Conservation (phyloP, 495 filamentous ascomycete species). For the Neurospora sp. region DNA sequence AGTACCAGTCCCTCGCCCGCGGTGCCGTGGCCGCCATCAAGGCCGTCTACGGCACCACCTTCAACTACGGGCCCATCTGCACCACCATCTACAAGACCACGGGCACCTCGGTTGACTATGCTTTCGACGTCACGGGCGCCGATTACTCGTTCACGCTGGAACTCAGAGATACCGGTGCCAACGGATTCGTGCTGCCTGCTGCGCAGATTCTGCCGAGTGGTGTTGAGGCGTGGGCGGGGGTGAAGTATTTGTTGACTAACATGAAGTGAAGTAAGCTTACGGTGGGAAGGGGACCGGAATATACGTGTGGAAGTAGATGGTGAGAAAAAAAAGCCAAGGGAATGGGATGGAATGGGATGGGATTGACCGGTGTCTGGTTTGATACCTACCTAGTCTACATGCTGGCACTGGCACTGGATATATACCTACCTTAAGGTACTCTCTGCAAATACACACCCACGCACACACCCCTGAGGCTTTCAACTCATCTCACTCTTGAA, state of each 20-base stretch:
- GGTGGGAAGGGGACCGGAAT: background rate
- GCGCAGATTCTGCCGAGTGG: slow-evolving; percentile 42
- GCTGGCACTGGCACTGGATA: too few species aligned
- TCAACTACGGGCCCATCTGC: slow-evolving; percentile 46
- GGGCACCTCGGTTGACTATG: slow-evolving; percentile 45
- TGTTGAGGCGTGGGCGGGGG: slow-evolving; percentile 45
- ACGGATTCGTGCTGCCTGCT: slow-evolving; percentile 49
- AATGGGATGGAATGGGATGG: too few species aligned
- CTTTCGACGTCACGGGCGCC: slow-evolving; percentile 38
- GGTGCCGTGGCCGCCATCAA: slow-evolving; percentile 33
- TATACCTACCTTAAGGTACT: too few species aligned
- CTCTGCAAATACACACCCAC: too few species aligned
- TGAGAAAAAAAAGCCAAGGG: too few species aligned
- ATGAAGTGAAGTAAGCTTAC: slow-evolving; percentile 13
- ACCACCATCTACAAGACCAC: slow-evolving; percentile 49
- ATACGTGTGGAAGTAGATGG: too few species aligned
- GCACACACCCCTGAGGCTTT: too few species aligned
- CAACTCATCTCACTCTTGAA: too few species aligned
- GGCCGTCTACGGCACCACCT: slow-evolving; percentile 35
- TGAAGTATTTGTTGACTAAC: slow-evolving; percentile 41
- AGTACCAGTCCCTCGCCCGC: slow-evolving; percentile 32
- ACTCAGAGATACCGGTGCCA: slow-evolving; percentile 29
- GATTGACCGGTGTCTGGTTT: too few species aligned
- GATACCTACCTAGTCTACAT: too few species aligned
- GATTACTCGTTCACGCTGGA: slow-evolving; percentile 48